These are phyloP conservation scores for Kuraishia piskuri DNA, from an alignment of 805 yeast genomes.

Conservation along the genomic window DNA sequence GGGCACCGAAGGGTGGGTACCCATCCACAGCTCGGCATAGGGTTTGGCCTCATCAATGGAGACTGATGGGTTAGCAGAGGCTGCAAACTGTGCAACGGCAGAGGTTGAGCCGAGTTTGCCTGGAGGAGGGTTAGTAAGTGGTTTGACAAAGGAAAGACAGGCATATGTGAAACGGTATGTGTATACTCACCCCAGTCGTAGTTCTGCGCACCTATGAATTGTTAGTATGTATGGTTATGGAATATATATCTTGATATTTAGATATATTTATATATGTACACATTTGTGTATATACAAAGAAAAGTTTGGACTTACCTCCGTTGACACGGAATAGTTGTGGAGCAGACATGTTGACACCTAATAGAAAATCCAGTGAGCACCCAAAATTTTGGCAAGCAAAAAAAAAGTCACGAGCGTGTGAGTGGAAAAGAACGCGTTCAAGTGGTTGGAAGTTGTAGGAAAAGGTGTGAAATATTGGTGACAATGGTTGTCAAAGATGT, in stretches of 20 bases:
- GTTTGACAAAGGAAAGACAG: not conserved
- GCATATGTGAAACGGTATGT: not conserved
- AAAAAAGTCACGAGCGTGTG: not conserved
- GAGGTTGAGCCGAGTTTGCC: slow-evolving; percentile 74
- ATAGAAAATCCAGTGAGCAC: not conserved
- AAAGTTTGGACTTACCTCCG: not conserved
- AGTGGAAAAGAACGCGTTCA: too few relatives aligned
- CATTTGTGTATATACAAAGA: too few relatives aligned
- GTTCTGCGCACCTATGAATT: slow-evolving; percentile 23
- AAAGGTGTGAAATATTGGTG: too few relatives aligned
- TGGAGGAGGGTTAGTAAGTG: slow-evolving; percentile 1
- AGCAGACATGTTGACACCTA: not conserved
- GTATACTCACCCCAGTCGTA: slow-evolving; percentile 22
- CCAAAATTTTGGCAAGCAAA: not conserved
- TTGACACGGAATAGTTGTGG: not conserved
- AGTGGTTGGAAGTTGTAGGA: too few relatives aligned
- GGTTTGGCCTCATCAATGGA: slow-evolving; percentile 68
- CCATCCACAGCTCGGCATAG: slow-evolving; percentile 99
- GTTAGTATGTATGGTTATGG: not conserved
- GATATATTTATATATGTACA: not conserved
- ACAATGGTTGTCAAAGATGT: too few relatives aligned
- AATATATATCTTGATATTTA: not conserved
- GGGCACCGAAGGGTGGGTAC: slow-evolving; percentile 92
- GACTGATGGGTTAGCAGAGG: slow-evolving; percentile 54
- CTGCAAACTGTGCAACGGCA: slow-evolving; percentile 85